phyloP scores from a whole-genome alignment of 208 protist species.

The Acanthamoeba triangularis region DNA sequence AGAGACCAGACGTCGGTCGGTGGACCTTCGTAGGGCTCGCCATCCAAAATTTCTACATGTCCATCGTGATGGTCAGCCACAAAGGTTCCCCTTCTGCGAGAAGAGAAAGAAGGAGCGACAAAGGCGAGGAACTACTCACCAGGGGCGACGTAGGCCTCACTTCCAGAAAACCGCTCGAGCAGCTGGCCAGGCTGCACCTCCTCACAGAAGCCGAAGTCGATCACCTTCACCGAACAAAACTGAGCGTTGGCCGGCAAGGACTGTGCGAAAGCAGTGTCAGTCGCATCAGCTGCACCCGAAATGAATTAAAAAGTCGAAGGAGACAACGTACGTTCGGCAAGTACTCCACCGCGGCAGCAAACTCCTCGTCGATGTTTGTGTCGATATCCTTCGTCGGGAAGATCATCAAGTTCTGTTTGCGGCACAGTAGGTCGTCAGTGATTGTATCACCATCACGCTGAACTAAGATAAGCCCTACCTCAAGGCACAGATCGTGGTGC shows the following conservation, averaged over 20 bases:
- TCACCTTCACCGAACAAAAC: slow-evolving; percentile 37
- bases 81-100: neutral
- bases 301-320: neutral
- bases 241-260: slow-evolving; percentile 20
- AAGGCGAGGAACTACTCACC: neutral
- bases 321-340: neutral
- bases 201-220: slow-evolving; percentile 65
- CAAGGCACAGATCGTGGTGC: slow-evolving; percentile 55
- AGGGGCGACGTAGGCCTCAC: slow-evolving; percentile 60
- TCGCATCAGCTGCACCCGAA: neutral
- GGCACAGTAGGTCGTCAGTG: neutral
- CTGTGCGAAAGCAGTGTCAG: neutral
- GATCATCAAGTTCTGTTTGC: neutral
- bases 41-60: slow-evolving; percentile 29
- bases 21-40: slow-evolving; percentile 40
- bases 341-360: neutral
- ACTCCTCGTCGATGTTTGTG: slow-evolving; percentile 1
- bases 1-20: slow-evolving; percentile 54
- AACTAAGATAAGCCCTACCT: neutral
- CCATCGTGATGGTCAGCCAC: too few species aligned
- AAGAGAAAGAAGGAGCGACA: neutral
- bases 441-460: neutral
- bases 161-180: slow-evolving; percentile 46
- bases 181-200: slow-evolving; percentile 52
- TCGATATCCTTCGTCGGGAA: neutral